Percentiles rank a stretch among this genome's conserved stretches.
These are phyloP conservation scores for Clarkia xantiana DNA, from an alignment of 345 rosid species.

Conservation along the genomic window DNA sequence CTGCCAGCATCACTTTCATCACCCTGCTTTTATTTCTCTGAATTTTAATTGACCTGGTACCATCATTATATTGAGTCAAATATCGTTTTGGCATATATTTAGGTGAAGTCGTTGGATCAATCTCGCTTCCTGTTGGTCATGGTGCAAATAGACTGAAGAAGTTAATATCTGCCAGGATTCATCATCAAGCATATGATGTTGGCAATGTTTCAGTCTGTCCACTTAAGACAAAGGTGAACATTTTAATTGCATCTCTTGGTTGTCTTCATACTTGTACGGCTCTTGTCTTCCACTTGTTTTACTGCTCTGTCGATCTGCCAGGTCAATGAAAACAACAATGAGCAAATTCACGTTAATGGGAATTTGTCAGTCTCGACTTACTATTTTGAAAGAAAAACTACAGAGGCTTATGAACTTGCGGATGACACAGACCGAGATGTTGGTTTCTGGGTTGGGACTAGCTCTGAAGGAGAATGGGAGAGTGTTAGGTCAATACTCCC, in stretches of 20 bases:
- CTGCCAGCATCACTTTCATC: too few relatives aligned
- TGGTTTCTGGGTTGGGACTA: constrained; percentile 81
- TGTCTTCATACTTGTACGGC: neutral
- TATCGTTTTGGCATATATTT: neutral
- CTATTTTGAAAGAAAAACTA: constrained; percentile 63
- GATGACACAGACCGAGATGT: constrained; percentile 37
- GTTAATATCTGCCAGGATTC: constrained; percentile 62
- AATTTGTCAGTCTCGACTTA: constrained; percentile 55
- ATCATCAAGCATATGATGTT: constrained; percentile 38
- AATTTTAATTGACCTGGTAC: too few relatives aligned
- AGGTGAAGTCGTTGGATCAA: constrained; percentile 94
- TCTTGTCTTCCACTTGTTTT: neutral
- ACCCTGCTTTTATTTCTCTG: too few relatives aligned
- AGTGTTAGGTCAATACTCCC: constrained; percentile 87
- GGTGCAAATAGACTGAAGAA: constrained; percentile 47
- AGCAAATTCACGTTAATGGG: constrained; percentile 43
- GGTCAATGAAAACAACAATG: constrained; percentile 33
- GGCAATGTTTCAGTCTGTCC: constrained; percentile 43
- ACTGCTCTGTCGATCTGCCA: constrained; percentile 13
- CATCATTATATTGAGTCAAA: too few relatives aligned
- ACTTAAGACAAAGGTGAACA: constrained; percentile 56
- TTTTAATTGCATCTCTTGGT: constrained; percentile 1
- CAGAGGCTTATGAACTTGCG: constrained; percentile 29
- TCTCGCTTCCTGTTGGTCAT: constrained; percentile 73
- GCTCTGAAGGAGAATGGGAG: constrained; percentile 56